Conservation (phyloP, 1,284 basidiomycete species). For the Melampsora americana region DNA sequence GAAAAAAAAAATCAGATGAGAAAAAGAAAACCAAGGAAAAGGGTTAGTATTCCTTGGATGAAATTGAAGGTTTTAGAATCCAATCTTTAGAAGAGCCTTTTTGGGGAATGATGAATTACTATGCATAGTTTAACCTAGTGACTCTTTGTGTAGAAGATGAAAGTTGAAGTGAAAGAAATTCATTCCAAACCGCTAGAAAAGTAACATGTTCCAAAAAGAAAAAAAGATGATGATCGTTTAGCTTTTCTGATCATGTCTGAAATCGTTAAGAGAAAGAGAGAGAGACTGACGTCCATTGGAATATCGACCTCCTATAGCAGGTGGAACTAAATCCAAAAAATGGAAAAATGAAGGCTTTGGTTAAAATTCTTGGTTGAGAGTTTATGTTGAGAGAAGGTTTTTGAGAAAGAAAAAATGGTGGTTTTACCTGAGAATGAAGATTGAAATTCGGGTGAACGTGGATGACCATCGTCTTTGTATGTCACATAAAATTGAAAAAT, state of each 20-base stretch:
- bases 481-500: no score
- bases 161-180: constrained; percentile 29
- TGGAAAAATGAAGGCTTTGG: background rate
- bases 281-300: constrained; percentile 33
- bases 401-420: background rate
- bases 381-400: background rate
- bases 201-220: background rate
- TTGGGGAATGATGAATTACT: constrained; percentile 14
- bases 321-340: constrained; percentile 10
- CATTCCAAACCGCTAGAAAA: constrained; percentile 33
- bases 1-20: no score
- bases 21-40: no score
- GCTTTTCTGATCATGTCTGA: background rate
- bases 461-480: constrained; percentile 42
- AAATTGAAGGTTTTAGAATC: background rate
- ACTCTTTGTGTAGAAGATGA: constrained; percentile 11
- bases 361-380: background rate
- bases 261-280: background rate
- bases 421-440: constrained; percentile 32
- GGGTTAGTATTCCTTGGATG: background rate
- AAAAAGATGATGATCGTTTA: constrained; percentile 2
- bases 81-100: background rate
- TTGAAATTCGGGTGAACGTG: constrained; percentile 16
- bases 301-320: constrained; percentile 25
- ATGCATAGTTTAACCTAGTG: constrained; percentile 28